These are phyloP conservation scores for Suillus tomentosus DNA, from an alignment of 768 basidiomycete species.

Conservation along the genomic window DNA sequence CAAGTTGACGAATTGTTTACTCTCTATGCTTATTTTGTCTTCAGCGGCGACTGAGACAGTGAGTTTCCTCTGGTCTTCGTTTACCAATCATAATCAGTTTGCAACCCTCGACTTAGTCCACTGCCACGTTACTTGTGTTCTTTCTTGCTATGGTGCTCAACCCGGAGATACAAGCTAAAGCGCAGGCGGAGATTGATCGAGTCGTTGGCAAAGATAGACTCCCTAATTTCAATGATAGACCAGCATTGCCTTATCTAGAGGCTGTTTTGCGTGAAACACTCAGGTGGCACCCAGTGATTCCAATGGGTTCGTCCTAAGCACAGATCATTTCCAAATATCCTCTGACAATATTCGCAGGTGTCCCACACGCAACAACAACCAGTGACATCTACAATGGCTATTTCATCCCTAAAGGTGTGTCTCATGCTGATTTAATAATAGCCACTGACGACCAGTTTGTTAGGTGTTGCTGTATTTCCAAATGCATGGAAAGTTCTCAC, in stretches of 20 bases:
- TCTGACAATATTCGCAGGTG: background rate
- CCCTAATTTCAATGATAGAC: background rate
- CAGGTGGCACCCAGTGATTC: background rate
- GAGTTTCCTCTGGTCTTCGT: background rate
- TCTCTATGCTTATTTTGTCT: background rate
- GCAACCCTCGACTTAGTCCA: background rate
- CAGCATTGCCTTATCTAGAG: background rate
- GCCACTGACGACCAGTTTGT: background rate
- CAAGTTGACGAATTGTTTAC: background rate
- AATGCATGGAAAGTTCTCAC: background rate
- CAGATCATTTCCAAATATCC: background rate
- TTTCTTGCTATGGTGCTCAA: background rate
- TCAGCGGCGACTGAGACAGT: background rate
- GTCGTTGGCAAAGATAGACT: background rate
- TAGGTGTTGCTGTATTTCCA: background rate
- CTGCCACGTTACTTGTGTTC: background rate
- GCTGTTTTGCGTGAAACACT: background rate
- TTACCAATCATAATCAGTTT: background rate
- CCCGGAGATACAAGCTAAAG: background rate
- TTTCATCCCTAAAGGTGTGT: background rate
- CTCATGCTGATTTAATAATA: background rate
- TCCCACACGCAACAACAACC: background rate
- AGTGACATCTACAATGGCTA: background rate
- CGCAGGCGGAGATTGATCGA: background rate
- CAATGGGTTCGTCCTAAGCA: background rate